A percentile compares a stretch with the other conserved stretches of the same genome.
Evolutionary conservation across 345 rosid species (phyloP).

Genomic region (Dovyalis caffra): DNA sequence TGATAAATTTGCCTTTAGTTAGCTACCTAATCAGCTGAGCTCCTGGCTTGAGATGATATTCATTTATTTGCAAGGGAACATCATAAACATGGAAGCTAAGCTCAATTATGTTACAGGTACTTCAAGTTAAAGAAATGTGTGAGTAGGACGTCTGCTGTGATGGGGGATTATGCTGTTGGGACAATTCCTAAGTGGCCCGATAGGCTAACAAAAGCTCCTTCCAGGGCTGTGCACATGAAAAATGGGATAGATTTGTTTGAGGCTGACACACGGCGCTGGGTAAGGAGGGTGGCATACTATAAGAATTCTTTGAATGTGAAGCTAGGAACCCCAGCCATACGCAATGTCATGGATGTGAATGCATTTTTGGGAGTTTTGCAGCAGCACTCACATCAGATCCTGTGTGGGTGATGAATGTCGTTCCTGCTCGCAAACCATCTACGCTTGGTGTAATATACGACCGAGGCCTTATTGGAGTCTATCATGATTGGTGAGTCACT

Average conservation of each 20-base stretch:
- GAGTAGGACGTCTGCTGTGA: constrained; percentile 52
- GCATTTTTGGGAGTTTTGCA: constrained; percentile 94
- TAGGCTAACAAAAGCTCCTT: constrained; percentile 66
- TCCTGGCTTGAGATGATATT: neutral
- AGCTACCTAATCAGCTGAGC: neutral
- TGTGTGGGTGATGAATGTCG: constrained; percentile 95
- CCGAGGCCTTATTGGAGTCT: constrained; percentile 87
- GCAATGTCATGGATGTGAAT: constrained; percentile 96
- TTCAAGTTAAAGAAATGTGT: constrained; percentile 70
- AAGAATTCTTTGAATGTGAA: constrained; percentile 56
- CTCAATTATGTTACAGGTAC: constrained; percentile 58
- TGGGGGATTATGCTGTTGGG: constrained; percentile 69
- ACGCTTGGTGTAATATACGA: constrained; percentile 78
- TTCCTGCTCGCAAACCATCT: constrained; percentile 75
- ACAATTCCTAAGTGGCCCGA: constrained; percentile 75
- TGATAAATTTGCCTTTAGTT: constrained; percentile 1
- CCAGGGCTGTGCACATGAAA: constrained; percentile 62
- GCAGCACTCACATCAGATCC: constrained; percentile 77
- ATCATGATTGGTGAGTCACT: constrained; percentile 72
- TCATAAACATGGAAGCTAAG: constrained; percentile 1
- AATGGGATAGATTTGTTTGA: constrained; percentile 80
- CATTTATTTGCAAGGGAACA: neutral
- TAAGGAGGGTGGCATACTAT: constrained; percentile 81
- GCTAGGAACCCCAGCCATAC: constrained; percentile 68
- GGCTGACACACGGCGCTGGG: constrained; percentile 86